Conservation (phyloP, 1,284 basidiomycete genomes). For the Afroboletus lepidellus region DNA sequence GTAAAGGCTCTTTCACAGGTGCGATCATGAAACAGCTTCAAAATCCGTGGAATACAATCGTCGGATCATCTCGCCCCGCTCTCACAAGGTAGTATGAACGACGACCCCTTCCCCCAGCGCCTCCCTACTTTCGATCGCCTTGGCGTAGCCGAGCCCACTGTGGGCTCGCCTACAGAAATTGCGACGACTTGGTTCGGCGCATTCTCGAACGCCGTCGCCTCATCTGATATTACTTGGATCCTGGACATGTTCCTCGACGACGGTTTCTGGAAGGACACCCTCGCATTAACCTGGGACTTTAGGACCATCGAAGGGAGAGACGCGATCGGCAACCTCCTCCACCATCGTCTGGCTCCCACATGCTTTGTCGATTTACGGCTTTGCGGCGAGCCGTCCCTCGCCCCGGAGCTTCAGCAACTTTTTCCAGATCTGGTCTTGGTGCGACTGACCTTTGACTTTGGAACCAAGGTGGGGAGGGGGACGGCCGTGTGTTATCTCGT, state of each 20-base stretch:
- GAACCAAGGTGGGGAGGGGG: conserved; percentile 27
- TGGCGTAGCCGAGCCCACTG: conserved; percentile 23
- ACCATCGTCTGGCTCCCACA: conserved; percentile 33
- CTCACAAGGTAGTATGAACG: too few species aligned
- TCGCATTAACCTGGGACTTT: conserved; percentile 34
- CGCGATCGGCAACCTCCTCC: conserved; percentile 24
- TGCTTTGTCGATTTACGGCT: conserved; percentile 28
- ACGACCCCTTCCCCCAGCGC: conserved; percentile 25
- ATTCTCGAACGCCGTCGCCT: conserved; percentile 33
- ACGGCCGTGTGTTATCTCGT: conserved; percentile 21
- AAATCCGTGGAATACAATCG: too few species aligned
- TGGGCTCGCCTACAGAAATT: conserved; percentile 21
- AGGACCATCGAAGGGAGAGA: conserved; percentile 25
- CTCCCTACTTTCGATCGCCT: conserved; percentile 31
- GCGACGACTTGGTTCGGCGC: conserved; percentile 31
- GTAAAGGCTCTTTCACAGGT: too few species aligned
- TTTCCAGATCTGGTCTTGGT: conserved; percentile 28
- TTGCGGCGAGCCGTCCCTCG: conserved; percentile 13
- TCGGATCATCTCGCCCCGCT: too few species aligned
- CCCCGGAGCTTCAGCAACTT: conserved; percentile 23
- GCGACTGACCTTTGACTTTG: conserved; percentile 25
- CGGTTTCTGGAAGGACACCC: too few species aligned
- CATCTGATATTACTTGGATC: conserved; percentile 24
- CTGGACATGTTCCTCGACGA: conserved; percentile 29
- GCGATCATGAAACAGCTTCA: too few species aligned